Evolutionary conservation across 768 basidiomycete genomes (phyloP), one percentile per base, ranked within the genome.

Genomic region (Trametes maxima): DNA sequence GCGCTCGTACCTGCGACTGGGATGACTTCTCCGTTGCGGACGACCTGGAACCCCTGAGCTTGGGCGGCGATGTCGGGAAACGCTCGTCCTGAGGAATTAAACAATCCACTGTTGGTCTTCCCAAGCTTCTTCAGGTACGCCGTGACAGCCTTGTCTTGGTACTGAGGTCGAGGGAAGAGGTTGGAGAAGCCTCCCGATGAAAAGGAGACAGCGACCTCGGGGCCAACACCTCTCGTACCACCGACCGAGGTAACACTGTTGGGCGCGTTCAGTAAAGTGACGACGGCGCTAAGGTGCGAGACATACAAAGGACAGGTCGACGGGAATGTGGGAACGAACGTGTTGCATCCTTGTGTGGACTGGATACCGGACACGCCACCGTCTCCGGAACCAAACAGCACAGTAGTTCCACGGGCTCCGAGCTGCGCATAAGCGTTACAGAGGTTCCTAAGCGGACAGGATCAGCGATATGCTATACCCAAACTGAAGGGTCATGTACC

Each of bases 41-140:
- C 60, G 54, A 75, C 70, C 61, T 67, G 63, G 53, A 73, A 72
- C 62, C 70, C 68, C 40, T 70, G 50, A 2, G 73, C 76, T 54
- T 72, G 68, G 5, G 81, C 79, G 25, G 79, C 69, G 47, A 82
- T 70, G 69, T 83, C 81, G 19, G 83, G 82, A 70, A 75, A 82
- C 0, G 66, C 79, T 46, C 81, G 80, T 33, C 78, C 78, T 67
- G 60, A 71, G 50, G 44, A 39, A 62, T 68, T 71, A 63, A 73
- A 77, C 25, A 67, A 61, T 14, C 76, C 76, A 0, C 35, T 33
- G 62, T 70, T 68, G 3, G 66, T 67, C 51, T 50, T 60, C 44
- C 71, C 73, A 52, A 78, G 66, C 21, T 59, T 61, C 16, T 67
- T 57, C 17, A 82, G 70, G 71, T 77, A 82, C 0, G 55, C 54